Conservation (phyloP, 192 early-diverging fungal species). For the Gaertneriomyces sp. region DNA sequence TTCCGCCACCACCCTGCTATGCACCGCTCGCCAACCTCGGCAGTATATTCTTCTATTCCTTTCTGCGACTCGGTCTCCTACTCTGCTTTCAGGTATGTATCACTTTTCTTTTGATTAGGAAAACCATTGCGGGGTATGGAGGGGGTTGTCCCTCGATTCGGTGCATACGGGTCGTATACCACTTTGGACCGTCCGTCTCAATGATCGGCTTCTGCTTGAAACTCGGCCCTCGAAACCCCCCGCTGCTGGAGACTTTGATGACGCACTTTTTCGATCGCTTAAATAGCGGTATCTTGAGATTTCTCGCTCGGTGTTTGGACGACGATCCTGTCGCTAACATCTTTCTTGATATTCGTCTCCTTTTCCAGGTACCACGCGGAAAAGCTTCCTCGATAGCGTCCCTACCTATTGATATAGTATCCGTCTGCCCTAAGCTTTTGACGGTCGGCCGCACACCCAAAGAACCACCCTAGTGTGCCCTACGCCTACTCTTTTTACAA, state of each 20-base stretch:
- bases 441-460: slow-evolving; percentile 20
- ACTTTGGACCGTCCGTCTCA: too few relatives aligned
- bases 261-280: too few relatives aligned
- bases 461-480: slow-evolving; percentile 24
- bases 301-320: neutral
- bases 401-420: slow-evolving; percentile 15
- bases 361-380: slow-evolving; percentile 29
- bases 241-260: too few relatives aligned
- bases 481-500: neutral
- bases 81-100: slow-evolving; percentile 25
- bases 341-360: neutral
- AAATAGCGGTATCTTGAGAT: neutral
- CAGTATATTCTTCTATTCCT: slow-evolving; percentile 19
- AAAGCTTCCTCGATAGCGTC: slow-evolving; percentile 27
- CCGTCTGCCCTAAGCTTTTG: slow-evolving; percentile 12
- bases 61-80: slow-evolving; percentile 25
- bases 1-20: slow-evolving; percentile 23
- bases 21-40: slow-evolving; percentile 21
- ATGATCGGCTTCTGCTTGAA: too few relatives aligned
- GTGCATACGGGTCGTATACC: too few relatives aligned
- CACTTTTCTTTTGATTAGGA: too few relatives aligned
- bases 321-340: neutral
- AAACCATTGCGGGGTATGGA: too few relatives aligned
- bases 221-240: too few relatives aligned
- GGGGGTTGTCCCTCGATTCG: too few relatives aligned